Percentiles rank a stretch among this genome's conserved stretches.
Conservation (phyloP, 371 early-diverging fungal genomes). For the Mucor racemosus region DNA sequence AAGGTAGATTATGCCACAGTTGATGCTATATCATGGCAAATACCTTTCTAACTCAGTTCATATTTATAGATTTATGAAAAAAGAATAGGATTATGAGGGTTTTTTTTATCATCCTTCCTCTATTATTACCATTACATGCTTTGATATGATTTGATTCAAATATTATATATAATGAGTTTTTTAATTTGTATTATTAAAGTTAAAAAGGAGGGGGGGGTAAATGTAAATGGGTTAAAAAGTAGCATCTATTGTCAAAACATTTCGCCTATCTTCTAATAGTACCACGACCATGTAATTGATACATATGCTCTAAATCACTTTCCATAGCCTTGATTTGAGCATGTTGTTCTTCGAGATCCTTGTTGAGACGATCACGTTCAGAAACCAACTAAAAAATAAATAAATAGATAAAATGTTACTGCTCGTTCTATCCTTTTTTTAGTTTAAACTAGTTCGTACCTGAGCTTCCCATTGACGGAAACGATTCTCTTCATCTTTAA, state of each 20-base stretch:
- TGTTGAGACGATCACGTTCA: slow-evolving; percentile 96
- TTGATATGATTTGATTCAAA: too few species aligned
- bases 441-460: slow-evolving; percentile 25
- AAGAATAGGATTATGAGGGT: too few species aligned
- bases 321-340: slow-evolving; percentile 90
- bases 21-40: too few species aligned
- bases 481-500: slow-evolving; percentile 89
- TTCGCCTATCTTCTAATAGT: slow-evolving; percentile 39
- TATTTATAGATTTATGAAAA: too few species aligned
- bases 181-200: too few species aligned
- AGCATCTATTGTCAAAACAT: slow-evolving; percentile 8
- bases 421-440: background rate
- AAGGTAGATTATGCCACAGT: too few species aligned
- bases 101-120: too few species aligned
- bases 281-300: slow-evolving; percentile 49
- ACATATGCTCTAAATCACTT: slow-evolving; percentile 74
- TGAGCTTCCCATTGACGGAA: slow-evolving; percentile 97
- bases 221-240: background rate
- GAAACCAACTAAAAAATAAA: slow-evolving; percentile 71
- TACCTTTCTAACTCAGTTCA: too few species aligned
- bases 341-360: slow-evolving; percentile 96
- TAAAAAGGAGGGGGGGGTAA: background rate
- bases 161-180: too few species aligned
- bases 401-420: background rate
- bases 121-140: too few species aligned